Evolutionary conservation across 2,329 filamentous ascomycete genomes (phyloP).

Genomic region (Aspergillus ruber): DNA sequence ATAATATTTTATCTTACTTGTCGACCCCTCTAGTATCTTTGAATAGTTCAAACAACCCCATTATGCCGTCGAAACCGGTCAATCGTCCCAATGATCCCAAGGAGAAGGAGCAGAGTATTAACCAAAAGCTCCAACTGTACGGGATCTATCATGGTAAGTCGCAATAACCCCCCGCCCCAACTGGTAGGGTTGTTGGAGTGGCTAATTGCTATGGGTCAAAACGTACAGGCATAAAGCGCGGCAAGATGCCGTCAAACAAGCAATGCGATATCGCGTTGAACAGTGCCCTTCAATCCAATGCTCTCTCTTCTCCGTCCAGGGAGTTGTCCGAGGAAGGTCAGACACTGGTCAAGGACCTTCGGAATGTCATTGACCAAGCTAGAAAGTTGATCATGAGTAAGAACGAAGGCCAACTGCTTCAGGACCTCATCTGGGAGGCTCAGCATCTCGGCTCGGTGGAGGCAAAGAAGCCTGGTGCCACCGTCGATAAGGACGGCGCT

Average conservation of each 20-base stretch:
- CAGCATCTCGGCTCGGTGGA: constrained; percentile 63
- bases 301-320: constrained; percentile 62
- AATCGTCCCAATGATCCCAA: constrained; percentile 69
- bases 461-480: constrained; percentile 56
- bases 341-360: constrained; percentile 68
- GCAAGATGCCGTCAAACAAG: constrained; percentile 93
- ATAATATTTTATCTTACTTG: too few species aligned
- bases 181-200: too few species aligned
- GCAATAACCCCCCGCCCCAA: not conserved
- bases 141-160: constrained; percentile 65
- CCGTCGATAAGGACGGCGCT: constrained; percentile 68
- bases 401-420: constrained; percentile 88
- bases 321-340: constrained; percentile 79
- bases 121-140: constrained; percentile 89
- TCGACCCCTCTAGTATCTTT: too few species aligned
- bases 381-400: constrained; percentile 83
- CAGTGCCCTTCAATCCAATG: constrained; percentile 68
- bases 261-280: constrained; percentile 94
- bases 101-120: constrained; percentile 78
- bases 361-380: constrained; percentile 73
- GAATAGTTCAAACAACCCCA: constrained; percentile 5
- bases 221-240: constrained; percentile 65
- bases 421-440: constrained; percentile 96
- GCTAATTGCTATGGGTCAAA: too few species aligned
- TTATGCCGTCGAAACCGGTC: constrained; percentile 42